Evolutionary conservation across 2,329 filamentous ascomycete species (phyloP), one percentile per base, ranked within the genome.

Genomic region (Calonectria hawksworthii): DNA sequence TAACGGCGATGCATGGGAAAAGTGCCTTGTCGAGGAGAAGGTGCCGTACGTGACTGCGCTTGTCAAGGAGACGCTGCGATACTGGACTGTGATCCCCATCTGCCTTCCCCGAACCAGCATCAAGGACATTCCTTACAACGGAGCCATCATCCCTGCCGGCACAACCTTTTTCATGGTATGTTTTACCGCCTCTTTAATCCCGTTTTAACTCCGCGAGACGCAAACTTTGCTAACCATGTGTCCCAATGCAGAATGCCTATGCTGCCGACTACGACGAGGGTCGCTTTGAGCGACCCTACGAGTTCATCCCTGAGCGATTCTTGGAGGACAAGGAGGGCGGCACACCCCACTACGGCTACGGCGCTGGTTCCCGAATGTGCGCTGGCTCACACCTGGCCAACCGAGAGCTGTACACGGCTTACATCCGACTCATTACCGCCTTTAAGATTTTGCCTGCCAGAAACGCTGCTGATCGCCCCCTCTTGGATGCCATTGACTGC

Each of bases 31-130:
- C 4, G 94, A 96, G 82, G 94, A 96, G 80, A 95, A 94, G 80
- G 89, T 95, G 0, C 92, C 93, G 0, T 97, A 96, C 83, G 87
- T 97, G 74, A 94, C 93, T 0, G 94, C 94, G 0, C 85, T 97
- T 8, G 93, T 94, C 75, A 96, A 96, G 81, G 95, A 97, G 82
- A 92, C 93, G 1, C 88, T 96, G 0, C 91, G 95, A 32, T 96
- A 92, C 87, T 96, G 93, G 90, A 94, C 92, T 3, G 94, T 96
- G 36, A 94, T 96, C 76, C 94, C 94, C 2, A 93, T 97, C 79
- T 95, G 92, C 79, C 88, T 97, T 0, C 95, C 95, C 0, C 88
- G 95, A 4, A 91, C 91, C 21, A 94, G 89, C 75, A 93, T 94
- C 82, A 94, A 93, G 78, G 92, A 94, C 75, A 94, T 96, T 71